Conservation (phyloP, 192 early-diverging fungal genomes). For the Podila verticillata region DNA sequence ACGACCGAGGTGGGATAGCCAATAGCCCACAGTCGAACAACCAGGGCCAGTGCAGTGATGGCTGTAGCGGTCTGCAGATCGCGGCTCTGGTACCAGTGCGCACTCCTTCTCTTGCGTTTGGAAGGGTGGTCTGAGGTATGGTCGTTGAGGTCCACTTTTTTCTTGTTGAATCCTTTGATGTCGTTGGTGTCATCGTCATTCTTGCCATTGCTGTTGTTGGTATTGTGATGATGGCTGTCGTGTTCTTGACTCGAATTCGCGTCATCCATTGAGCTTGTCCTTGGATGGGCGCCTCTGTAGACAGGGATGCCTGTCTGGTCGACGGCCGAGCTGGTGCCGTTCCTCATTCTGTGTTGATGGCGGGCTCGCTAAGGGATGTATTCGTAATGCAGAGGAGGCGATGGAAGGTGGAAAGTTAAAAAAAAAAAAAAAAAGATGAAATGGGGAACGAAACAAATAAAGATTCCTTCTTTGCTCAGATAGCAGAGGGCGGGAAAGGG, state of each 20-base stretch:
- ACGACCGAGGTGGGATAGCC: slow-evolving; percentile 57
- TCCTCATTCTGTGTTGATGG: slow-evolving; percentile 15
- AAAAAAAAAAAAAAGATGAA: too few species aligned
- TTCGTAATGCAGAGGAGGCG: too few species aligned
- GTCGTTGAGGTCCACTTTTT: slow-evolving; percentile 7
- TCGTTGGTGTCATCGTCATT: neutral
- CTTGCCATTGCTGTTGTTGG: neutral
- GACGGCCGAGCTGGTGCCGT: slow-evolving; percentile 32
- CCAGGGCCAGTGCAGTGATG: slow-evolving; percentile 44
- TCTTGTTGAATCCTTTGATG: neutral
- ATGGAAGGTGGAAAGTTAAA: too few species aligned
- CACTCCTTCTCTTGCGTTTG: slow-evolving; percentile 29
- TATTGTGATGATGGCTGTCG: neutral
- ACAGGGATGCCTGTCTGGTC: slow-evolving; percentile 28
- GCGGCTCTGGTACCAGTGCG: slow-evolving; percentile 35
- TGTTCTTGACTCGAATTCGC: neutral
- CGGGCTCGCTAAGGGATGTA: too few species aligned
- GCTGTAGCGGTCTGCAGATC: slow-evolving; percentile 37
- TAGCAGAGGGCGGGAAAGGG: too few species aligned
- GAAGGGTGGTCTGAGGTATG: neutral
- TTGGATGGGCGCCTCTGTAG: slow-evolving; percentile 10
- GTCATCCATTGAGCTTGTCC: neutral
- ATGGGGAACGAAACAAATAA: too few species aligned
- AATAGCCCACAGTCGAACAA: slow-evolving; percentile 56
- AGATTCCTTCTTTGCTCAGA: too few species aligned